Base-by-base conservation (phyloP, 768 basidiomycete species). In the Lactarius tabidus region DNA sequence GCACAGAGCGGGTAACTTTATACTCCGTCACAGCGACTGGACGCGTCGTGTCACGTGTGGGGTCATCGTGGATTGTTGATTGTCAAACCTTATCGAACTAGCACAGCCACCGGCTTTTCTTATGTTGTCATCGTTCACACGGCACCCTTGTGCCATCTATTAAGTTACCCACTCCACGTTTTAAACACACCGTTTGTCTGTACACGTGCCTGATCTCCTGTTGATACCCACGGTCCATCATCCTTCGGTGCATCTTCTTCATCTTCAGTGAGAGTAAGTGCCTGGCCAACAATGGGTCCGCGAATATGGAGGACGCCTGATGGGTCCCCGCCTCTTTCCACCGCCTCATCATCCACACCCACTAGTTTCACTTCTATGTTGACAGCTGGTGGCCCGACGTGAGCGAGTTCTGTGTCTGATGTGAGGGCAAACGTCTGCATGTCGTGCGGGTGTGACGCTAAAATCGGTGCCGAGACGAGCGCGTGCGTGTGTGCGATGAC, bases 321-420 rank as follows among this genome's bases (percentile, higher is more conserved):
- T 2, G 91, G 90, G 70, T 93, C 88, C 2, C 69, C 81, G 2
- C 89, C 91, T 2, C 70, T 75, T 72, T 91, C 91, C 9, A 92
- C 78, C 12, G 75, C 74, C 1, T 78, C 79, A 60, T 95, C 91
- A 51, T 87, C 79, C 12, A 91, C 83, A 0, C 81, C 86, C 0
- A 81, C 72, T n/a, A 98, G 79, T 72, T 93, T 89, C 6, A 84
- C 86, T 74, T 97, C 95, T 0, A 94, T 79, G 71, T 95, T 95
- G 60, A 87, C 80, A n/a, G 86, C 83, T 2, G 95, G 95, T 3
- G 93, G 87, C 5, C 94, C 95, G 15, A 84, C 83, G 64, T 84
- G 83, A 17, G 81, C 78, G 10, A 74, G 64, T 70, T 82, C 82
- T 4, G 81, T 80, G 35, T 75, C 70, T 1, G 73, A 61, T 0